Evolutionary conservation across 2,329 filamentous ascomycete genomes (phyloP).

Genomic region (Hypoxylon sp.): DNA sequence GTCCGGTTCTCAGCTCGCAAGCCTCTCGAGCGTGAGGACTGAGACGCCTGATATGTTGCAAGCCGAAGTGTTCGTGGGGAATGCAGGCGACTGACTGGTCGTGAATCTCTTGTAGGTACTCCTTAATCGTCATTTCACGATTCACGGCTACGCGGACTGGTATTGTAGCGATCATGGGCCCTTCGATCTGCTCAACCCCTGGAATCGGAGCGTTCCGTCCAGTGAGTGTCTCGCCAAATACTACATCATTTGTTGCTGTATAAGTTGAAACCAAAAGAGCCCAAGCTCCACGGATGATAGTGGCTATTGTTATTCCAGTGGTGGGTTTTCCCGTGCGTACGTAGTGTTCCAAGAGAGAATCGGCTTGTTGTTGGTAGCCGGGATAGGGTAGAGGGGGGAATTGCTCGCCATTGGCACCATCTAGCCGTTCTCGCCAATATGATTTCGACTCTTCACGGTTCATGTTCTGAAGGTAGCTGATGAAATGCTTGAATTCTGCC

Average conservation of each 20-base stretch:
- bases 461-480: constrained; percentile 60
- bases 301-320: constrained; percentile 65
- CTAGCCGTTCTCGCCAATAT: constrained; percentile 63
- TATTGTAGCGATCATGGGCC: constrained; percentile 72
- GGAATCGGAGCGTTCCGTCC: constrained; percentile 65
- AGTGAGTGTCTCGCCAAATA: constrained; percentile 72
- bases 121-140: constrained; percentile 57
- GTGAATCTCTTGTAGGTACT: constrained; percentile 70
- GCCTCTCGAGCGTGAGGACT: constrained; percentile 67
- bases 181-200: constrained; percentile 67
- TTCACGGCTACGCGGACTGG: constrained; percentile 66
- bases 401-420: constrained; percentile 60
- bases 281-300: constrained; percentile 71
- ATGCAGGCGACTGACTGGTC: constrained; percentile 69
- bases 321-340: constrained; percentile 55
- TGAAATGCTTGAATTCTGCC: constrained; percentile 64
- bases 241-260: constrained; percentile 64
- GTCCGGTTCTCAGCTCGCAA: constrained; percentile 67
- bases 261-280: constrained; percentile 67
- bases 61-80: constrained; percentile 73
- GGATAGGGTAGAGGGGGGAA: constrained; percentile 63
- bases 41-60: constrained; percentile 71
- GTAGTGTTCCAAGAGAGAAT: constrained; percentile 67
- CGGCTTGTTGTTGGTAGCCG: constrained; percentile 64
- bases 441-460: constrained; percentile 57